Percentiles rank a stretch among this genome's conserved stretches.
phyloP scores from a whole-genome alignment of 202 grass and related monocot genomes.

The Carex arenaria region DNA sequence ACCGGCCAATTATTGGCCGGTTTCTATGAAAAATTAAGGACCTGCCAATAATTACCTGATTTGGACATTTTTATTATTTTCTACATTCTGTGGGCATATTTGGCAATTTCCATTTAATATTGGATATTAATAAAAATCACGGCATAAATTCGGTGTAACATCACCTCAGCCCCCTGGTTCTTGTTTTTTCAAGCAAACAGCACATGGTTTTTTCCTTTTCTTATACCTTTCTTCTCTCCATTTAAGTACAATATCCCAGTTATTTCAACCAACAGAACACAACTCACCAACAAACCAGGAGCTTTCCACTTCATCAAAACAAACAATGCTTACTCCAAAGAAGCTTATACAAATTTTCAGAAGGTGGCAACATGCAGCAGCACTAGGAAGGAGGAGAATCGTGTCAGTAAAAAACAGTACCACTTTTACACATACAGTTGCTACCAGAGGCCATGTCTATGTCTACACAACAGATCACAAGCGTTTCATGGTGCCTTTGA shows the following conservation, averaged over 20 bases:
- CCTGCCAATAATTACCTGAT: too few relatives aligned
- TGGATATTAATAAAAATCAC: too few relatives aligned
- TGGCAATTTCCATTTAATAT: too few relatives aligned
- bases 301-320: background rate
- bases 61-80: too few relatives aligned
- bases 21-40: too few relatives aligned
- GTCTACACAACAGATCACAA: conserved; percentile 34
- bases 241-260: background rate
- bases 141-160: background rate
- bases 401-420: background rate
- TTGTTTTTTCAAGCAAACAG: background rate
- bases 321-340: conserved; percentile 5
- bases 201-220: background rate
- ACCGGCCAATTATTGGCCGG: too few relatives aligned
- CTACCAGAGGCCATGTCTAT: conserved; percentile 34
- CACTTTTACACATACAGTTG: background rate
- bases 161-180: background rate
- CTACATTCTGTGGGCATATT: too few relatives aligned
- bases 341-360: conserved; percentile 28
- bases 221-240: background rate
- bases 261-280: background rate
- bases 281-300: background rate
- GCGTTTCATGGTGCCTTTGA: conserved; percentile 40
- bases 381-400: background rate
- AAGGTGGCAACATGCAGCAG: conserved; percentile 25